These are phyloP conservation scores for Epicoccum nigrum DNA, from an alignment of 2,329 filamentous ascomycete genomes.

Conservation along the genomic window DNA sequence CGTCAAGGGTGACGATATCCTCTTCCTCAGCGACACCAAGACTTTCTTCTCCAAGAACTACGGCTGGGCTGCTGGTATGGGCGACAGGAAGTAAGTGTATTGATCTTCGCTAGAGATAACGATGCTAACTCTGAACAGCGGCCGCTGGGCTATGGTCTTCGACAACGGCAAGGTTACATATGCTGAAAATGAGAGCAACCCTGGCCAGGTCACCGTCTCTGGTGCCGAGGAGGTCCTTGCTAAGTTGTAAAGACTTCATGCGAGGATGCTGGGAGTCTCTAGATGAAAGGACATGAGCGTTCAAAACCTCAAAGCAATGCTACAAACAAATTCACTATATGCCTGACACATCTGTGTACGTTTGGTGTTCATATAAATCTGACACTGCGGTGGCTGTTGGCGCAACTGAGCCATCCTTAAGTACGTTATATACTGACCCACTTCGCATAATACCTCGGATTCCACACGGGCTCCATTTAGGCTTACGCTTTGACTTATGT, in stretches of 20 bases:
- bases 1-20: slow-evolving; percentile 72
- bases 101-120: too few species aligned
- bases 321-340: not conserved
- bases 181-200: slow-evolving; percentile 72
- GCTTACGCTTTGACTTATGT: too few species aligned
- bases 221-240: slow-evolving; percentile 56
- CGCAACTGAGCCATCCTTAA: too few species aligned
- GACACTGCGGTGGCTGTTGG: too few species aligned
- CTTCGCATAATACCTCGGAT: too few species aligned
- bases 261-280: not conserved
- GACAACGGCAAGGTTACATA: slow-evolving; percentile 81
- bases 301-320: not conserved
- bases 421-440: too few species aligned
- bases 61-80: slow-evolving; percentile 72
- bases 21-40: slow-evolving; percentile 78
- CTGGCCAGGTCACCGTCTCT: slow-evolving; percentile 56
- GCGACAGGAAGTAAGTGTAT: slow-evolving; percentile 66
- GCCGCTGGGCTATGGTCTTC: slow-evolving; percentile 78
- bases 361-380: too few species aligned
- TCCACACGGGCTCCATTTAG: too few species aligned
- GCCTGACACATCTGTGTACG: too few species aligned
- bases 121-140: slow-evolving; percentile 36
- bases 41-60: slow-evolving; percentile 77
- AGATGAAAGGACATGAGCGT: not conserved
- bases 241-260: slow-evolving; percentile 48